These are phyloP conservation scores for Pugionium dolabratum DNA, from an alignment of 345 rosid genomes.

Conservation along the genomic window DNA sequence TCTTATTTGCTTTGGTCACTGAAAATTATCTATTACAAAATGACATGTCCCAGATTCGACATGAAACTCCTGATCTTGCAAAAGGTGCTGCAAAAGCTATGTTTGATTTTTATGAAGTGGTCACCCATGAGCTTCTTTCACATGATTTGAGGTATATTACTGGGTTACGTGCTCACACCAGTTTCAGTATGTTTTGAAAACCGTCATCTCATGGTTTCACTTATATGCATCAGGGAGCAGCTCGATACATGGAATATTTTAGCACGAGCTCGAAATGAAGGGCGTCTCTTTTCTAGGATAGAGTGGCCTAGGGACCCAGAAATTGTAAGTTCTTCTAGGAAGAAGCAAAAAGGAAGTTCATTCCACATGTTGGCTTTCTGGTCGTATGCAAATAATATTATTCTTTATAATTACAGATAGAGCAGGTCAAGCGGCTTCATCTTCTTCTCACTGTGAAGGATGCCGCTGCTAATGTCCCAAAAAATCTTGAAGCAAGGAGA, in stretches of 20 bases:
- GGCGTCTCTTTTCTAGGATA: conserved; percentile 79
- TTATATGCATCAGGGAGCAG: conserved; percentile 68
- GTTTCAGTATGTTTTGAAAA: conserved; percentile 21
- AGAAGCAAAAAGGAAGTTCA: not conserved
- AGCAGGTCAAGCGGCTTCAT: conserved; percentile 90
- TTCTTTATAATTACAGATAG: conserved; percentile 58
- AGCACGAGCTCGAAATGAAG: conserved; percentile 82
- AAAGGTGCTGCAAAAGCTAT: conserved; percentile 91
- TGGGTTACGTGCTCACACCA: not conserved
- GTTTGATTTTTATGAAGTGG: conserved; percentile 76
- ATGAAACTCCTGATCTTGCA: conserved; percentile 69
- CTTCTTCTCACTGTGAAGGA: conserved; percentile 98
- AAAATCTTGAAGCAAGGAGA: conserved; percentile 98
- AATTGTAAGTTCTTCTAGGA: conserved; percentile 55
- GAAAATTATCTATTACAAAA: conserved; percentile 27
- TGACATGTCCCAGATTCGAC: conserved; percentile 63
- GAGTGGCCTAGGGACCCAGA: conserved; percentile 96
- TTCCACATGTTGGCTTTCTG: conserved; percentile 28
- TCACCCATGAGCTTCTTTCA: conserved; percentile 85
- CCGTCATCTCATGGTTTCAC: conserved; percentile 14
- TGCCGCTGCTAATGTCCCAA: conserved; percentile 88
- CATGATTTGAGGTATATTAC: conserved; percentile 70
- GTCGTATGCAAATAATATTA: conserved; percentile 25
- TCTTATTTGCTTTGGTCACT: conserved; percentile 27
- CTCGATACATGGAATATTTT: conserved; percentile 95